phyloP scores from a whole-genome alignment of 805 yeast species.

The Metschnikowia orientalis region DNA sequence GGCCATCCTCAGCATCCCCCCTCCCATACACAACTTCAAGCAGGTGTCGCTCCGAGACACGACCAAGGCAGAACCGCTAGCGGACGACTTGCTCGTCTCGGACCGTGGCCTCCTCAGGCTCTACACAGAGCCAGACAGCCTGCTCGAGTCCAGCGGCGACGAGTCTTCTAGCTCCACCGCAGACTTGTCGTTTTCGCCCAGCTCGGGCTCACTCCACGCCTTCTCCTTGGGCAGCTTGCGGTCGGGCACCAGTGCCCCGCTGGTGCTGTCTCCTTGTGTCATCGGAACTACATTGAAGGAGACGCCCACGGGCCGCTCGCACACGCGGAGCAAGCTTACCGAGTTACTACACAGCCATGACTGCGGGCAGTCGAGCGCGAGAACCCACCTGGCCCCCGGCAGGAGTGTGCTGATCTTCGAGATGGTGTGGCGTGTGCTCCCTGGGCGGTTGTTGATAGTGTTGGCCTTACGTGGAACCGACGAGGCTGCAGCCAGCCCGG shows the following conservation, averaged over 20 bases:
- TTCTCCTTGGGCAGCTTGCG: slow-evolving; percentile 2
- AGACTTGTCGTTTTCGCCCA: slow-evolving; percentile 3
- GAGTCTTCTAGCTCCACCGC: slow-evolving; percentile 4
- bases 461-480: slow-evolving; percentile 1
- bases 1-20: neutral
- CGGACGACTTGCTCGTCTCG: too few relatives aligned
- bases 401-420: slow-evolving; percentile 1
- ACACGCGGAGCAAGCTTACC: slow-evolving; percentile 3
- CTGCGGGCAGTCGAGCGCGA: too few relatives aligned
- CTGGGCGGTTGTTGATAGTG: slow-evolving; percentile 1
- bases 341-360: slow-evolving; percentile 2
- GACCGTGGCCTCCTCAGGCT: too few relatives aligned
- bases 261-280: slow-evolving; percentile 2
- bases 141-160: slow-evolving; percentile 5
- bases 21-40: slow-evolving; percentile 1
- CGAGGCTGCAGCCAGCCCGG: neutral
- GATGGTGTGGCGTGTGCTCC: slow-evolving; percentile 5
- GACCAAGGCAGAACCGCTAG: slow-evolving; percentile 1
- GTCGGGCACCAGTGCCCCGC: slow-evolving; percentile 1
- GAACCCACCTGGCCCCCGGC: neutral
- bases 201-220: slow-evolving; percentile 1
- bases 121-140: slow-evolving; percentile 2
- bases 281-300: neutral
- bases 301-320: neutral
- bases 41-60: neutral